These are phyloP conservation scores for Primulina huaijiensis DNA, from an alignment of 257 asterid species.

Conservation along the genomic window DNA sequence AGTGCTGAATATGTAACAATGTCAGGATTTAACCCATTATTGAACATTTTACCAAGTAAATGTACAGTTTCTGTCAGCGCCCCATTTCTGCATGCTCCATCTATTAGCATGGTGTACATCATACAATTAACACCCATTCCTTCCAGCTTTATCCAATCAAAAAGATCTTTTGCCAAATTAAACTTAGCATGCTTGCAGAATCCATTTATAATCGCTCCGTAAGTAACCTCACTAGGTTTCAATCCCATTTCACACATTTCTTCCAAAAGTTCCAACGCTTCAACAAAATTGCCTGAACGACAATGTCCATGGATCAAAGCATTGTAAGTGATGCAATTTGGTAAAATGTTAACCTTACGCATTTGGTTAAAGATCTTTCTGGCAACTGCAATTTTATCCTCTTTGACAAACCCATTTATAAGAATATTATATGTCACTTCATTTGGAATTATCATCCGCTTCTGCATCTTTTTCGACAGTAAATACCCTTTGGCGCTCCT, in stretches of 20 bases:
- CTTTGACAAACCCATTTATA: constrained; percentile 70
- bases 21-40: constrained; percentile 54
- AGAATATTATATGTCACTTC: constrained; percentile 82
- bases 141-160: constrained; percentile 50
- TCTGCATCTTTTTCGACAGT: constrained; percentile 63
- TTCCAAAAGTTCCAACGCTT: constrained; percentile 54
- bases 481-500: constrained; percentile 75
- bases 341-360: constrained; percentile 51
- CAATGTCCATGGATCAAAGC: constrained; percentile 72
- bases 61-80: constrained; percentile 44
- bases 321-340: constrained; percentile 67
- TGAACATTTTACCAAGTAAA: constrained; percentile 48
- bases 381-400: constrained; percentile 70
- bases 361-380: constrained; percentile 61
- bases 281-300: constrained; percentile 54
- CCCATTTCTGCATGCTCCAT: constrained; percentile 61
- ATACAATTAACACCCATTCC: constrained; percentile 42
- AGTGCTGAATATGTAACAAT: constrained; percentile 72
- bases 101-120: constrained; percentile 64
- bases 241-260: constrained; percentile 61
- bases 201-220: constrained; percentile 78
- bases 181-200: constrained; percentile 62
- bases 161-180: constrained; percentile 52
- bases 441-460: constrained; percentile 64
- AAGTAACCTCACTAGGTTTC: constrained; percentile 63